phyloP scores from a whole-genome alignment of 2,329 filamentous ascomycete genomes.

The Geosmithia putterillii region DNA sequence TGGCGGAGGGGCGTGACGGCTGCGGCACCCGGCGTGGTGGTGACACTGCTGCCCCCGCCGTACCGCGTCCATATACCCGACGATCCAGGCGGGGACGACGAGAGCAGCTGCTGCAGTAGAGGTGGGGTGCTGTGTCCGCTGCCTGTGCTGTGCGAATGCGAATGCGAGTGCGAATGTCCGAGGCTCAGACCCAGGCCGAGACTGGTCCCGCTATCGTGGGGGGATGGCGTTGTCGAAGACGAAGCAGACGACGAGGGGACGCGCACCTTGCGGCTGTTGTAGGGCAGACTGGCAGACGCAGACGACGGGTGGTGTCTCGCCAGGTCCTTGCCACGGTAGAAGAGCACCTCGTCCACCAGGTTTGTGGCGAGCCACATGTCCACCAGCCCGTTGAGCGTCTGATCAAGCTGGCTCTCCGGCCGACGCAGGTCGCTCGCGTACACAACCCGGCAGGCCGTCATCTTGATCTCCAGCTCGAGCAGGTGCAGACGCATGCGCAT shows the following conservation, averaged over 20 bases:
- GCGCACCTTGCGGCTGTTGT: conserved; percentile 5
- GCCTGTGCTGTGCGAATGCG: too few relatives aligned
- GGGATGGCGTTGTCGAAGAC: too few relatives aligned
- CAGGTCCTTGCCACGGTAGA: conserved; percentile 16
- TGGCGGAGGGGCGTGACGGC: conserved; percentile 9
- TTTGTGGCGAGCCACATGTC: conserved; percentile 16
- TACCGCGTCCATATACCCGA: too few relatives aligned
- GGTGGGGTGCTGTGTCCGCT: too few relatives aligned
- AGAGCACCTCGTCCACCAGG: conserved; percentile 13
- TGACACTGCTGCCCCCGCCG: too few relatives aligned
- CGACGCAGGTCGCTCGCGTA: conserved; percentile 14
- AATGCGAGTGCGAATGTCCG: too few relatives aligned
- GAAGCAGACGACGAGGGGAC: too few relatives aligned
- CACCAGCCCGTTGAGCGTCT: conserved; percentile 12
- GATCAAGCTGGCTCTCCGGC: conserved; percentile 7
- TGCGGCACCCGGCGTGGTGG: too few relatives aligned
- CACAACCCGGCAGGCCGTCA: conserved; percentile 12
- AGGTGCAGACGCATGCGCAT: conserved; percentile 14
- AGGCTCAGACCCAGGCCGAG: too few relatives aligned
- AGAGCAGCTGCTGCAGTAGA: conserved; percentile 1
- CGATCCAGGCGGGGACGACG: conserved; percentile 1
- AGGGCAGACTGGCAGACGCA: conserved; percentile 5
- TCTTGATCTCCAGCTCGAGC: conserved; percentile 16
- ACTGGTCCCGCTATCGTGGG: too few relatives aligned
- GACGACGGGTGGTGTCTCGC: conserved; percentile 6